These are phyloP conservation scores for Citrus trifoliata DNA, from an alignment of 345 rosid genomes.

Conservation along the genomic window DNA sequence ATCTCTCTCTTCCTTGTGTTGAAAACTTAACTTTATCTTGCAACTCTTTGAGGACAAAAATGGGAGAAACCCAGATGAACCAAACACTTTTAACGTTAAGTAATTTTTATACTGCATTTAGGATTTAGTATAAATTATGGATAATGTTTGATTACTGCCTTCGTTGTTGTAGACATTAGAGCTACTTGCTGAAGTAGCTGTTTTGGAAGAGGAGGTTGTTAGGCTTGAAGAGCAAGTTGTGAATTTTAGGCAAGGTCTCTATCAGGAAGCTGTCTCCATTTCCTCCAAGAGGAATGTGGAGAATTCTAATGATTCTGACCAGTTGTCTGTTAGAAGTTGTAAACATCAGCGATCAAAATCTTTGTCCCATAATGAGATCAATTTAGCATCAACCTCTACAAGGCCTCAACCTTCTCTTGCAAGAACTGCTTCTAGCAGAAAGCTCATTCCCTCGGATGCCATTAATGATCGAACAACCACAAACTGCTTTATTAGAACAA, in stretches of 20 bases:
- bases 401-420: constrained; percentile 53
- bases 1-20: neutral
- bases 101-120: neutral
- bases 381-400: constrained; percentile 31
- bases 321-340: constrained; percentile 41
- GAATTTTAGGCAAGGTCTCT: constrained; percentile 80
- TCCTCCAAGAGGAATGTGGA: constrained; percentile 68
- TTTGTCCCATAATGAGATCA: constrained; percentile 56
- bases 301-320: constrained; percentile 43
- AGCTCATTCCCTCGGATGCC: constrained; percentile 45
- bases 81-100: neutral
- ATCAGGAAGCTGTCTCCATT: constrained; percentile 72
- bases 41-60: neutral
- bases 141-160: constrained; percentile 15
- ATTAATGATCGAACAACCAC: constrained; percentile 26
- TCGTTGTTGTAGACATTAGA: constrained; percentile 64
- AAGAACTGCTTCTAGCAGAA: constrained; percentile 69
- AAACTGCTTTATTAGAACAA: constrained; percentile 29
- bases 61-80: neutral
- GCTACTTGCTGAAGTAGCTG: constrained; percentile 98
- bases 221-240: constrained; percentile 93
- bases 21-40: constrained; percentile 5
- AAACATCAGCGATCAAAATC: constrained; percentile 82
- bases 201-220: constrained; percentile 93
- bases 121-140: constrained; percentile 4